Conservation (phyloP, 345 rosid species). For the Microcos paniculata region DNA sequence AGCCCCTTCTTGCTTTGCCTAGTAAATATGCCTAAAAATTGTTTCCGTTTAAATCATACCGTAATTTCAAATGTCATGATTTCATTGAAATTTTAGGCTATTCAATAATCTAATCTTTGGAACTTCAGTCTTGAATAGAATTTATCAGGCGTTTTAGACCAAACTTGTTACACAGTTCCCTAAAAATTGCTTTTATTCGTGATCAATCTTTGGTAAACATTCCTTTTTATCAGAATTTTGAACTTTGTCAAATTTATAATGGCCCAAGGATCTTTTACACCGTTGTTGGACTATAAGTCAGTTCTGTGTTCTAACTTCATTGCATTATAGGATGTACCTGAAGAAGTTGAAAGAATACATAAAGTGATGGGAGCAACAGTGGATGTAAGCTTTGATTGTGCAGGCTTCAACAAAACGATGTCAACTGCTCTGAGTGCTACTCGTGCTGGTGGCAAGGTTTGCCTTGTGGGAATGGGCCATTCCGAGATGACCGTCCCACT, state of each 20-base stretch:
- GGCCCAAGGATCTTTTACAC: neutral
- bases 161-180: neutral
- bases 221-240: neutral
- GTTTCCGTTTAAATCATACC: neutral
- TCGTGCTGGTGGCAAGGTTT: conserved; percentile 85
- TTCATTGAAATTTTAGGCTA: neutral
- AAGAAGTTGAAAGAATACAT: conserved; percentile 60
- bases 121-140: too few species aligned
- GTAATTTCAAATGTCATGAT: neutral
- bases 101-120: too few species aligned
- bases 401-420: conserved; percentile 87
- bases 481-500: conserved; percentile 78
- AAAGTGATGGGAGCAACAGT: conserved; percentile 60
- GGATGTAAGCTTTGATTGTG: conserved; percentile 86
- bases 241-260: neutral
- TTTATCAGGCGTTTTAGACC: too few species aligned
- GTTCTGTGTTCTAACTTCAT: neutral
- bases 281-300: neutral
- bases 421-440: conserved; percentile 74
- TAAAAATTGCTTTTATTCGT: neutral
- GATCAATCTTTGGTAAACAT: neutral
- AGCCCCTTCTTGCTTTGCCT: neutral
- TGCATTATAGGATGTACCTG: conserved; percentile 51
- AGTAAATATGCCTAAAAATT: neutral
- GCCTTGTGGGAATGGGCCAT: conserved; percentile 84